Conservation (phyloP, 2,329 filamentous ascomycete genomes). For the Botrytis deweyae region DNA sequence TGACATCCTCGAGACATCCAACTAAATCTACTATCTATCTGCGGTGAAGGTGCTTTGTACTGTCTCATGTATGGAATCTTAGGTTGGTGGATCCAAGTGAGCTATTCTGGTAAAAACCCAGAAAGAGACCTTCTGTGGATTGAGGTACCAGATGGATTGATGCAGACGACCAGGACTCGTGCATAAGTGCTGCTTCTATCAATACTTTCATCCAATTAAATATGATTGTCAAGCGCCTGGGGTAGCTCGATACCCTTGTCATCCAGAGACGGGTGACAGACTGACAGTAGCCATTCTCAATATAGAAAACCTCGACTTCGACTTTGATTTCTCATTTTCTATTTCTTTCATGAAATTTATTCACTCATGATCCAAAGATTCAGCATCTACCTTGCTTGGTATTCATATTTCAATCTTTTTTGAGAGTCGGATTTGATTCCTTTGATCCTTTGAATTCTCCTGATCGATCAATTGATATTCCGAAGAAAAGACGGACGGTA, state of each 20-base stretch:
- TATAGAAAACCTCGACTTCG: conserved; percentile 10
- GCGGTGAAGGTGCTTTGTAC: background rate
- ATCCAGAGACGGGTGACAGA: background rate
- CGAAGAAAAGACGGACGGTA: background rate
- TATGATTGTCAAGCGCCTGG: conserved; percentile 12
- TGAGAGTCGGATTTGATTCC: background rate
- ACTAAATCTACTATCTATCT: background rate
- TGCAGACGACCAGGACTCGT: conserved; percentile 9
- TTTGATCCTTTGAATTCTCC: too few species aligned
- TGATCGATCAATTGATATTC: background rate
- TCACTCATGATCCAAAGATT: background rate
- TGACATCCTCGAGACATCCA: too few species aligned
- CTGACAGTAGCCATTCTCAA: background rate
- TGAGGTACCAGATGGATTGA: conserved; percentile 10
- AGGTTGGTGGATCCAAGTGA: background rate
- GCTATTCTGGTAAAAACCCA: conserved; percentile 10
- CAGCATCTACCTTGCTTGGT: too few species aligned
- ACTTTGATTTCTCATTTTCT: background rate
- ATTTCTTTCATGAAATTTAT: background rate
- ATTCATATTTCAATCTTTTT: background rate
- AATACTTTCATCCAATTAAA: background rate
- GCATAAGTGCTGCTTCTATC: conserved; percentile 11
- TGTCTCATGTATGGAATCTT: conserved; percentile 2
- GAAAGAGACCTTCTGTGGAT: conserved; percentile 8
- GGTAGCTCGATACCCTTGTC: background rate